Conservation (phyloP, 2,329 filamentous ascomycete genomes). For the Neurospora crassa region DNA sequence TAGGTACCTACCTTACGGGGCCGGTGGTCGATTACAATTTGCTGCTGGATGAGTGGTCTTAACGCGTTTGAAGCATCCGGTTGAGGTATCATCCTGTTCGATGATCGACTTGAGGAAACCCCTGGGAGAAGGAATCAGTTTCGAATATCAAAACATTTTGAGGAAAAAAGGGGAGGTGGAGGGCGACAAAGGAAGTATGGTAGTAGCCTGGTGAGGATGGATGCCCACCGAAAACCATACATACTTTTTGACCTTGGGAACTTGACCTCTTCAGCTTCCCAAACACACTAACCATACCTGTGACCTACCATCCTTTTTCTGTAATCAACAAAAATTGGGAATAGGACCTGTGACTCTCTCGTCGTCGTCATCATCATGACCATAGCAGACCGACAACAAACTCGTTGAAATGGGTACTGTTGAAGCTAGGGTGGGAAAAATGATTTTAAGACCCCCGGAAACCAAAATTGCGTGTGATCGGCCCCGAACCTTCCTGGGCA, state of each 20-base stretch:
- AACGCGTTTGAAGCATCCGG: not conserved
- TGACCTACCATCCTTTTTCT: not conserved
- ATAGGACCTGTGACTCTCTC: not conserved
- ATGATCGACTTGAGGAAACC: not conserved
- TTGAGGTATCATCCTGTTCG: not conserved
- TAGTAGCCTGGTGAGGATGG: not conserved
- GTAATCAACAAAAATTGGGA: not conserved
- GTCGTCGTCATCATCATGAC: not conserved
- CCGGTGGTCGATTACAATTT: not conserved
- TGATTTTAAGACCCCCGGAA: not conserved
- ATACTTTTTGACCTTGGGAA: not conserved
- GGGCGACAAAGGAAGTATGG: not conserved
- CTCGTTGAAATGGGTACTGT: not conserved
- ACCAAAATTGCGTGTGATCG: not conserved
- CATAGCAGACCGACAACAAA: not conserved
- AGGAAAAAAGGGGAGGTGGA: not conserved
- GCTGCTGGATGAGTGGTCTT: not conserved
- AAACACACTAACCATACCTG: not conserved
- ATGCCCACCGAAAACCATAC: not conserved
- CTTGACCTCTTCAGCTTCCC: not conserved
- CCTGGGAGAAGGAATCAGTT: not conserved
- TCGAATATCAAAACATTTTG: not conserved
- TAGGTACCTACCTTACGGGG: not conserved
- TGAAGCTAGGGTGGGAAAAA: not conserved
- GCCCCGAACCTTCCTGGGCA: not conserved